Percentiles rank a stretch among this genome's conserved stretches.
Conservation (phyloP, 345 rosid genomes). For the Arabidopsis suecica region DNA sequence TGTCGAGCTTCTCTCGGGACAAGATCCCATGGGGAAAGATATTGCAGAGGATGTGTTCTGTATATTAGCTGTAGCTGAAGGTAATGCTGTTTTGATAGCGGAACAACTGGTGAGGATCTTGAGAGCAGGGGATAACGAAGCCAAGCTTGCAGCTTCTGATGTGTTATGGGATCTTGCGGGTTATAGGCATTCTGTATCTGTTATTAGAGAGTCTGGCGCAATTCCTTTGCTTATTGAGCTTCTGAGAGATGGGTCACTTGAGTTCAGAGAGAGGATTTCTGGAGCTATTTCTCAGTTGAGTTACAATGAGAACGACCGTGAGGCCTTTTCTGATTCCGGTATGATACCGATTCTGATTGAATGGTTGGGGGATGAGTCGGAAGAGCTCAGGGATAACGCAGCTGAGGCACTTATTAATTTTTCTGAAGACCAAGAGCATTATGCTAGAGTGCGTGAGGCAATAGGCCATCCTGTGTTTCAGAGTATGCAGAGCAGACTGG, state of each 20-base stretch:
- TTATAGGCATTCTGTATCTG: slow-evolving; percentile 55
- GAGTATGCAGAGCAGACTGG: slow-evolving; percentile 53
- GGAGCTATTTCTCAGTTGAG: slow-evolving; percentile 64
- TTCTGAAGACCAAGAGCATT: slow-evolving; percentile 51
- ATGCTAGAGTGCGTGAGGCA: slow-evolving; percentile 49
- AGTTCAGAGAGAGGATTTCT: slow-evolving; percentile 55
- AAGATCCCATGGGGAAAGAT: slow-evolving; percentile 56
- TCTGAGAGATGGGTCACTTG: slow-evolving; percentile 50
- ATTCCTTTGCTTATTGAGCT: slow-evolving; percentile 57
- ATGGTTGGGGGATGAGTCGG: slow-evolving; percentile 52
- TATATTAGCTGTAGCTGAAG: slow-evolving; percentile 59
- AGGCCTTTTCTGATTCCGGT: slow-evolving; percentile 51
- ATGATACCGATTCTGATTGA: slow-evolving; percentile 53
- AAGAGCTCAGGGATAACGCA: slow-evolving; percentile 58
- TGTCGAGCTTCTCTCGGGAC: slow-evolving; percentile 63
- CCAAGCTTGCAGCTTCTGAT: slow-evolving; percentile 63
- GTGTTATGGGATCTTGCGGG: slow-evolving; percentile 64
- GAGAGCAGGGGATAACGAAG: slow-evolving; percentile 58
- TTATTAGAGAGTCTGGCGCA: slow-evolving; percentile 62
- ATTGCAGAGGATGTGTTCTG: slow-evolving; percentile 69
- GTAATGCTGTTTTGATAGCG: slow-evolving; percentile 57
- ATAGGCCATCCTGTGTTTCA: slow-evolving; percentile 46
- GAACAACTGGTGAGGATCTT: slow-evolving; percentile 62
- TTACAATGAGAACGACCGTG: slow-evolving; percentile 51
- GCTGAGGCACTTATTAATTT: slow-evolving; percentile 60